Base-by-base conservation (phyloP, 208 protist genomes). In the Acanthamoeba lenticulata region DNA sequence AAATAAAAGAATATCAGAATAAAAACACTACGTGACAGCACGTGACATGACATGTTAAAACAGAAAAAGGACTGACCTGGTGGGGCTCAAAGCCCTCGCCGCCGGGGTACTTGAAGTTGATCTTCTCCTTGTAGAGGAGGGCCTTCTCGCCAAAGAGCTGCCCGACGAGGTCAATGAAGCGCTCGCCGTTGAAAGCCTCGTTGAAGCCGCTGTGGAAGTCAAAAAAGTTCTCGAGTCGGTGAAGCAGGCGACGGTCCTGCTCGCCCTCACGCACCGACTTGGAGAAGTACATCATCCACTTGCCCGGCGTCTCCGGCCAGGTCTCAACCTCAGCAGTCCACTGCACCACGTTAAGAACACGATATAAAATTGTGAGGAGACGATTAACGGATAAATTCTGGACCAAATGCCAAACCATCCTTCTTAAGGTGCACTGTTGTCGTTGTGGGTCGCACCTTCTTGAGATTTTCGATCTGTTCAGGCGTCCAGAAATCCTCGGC, bases 101-200 rank as follows among this genome's bases (percentile, higher is more conserved):
- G n/a, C 86, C 86, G 29, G 94, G 93, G 65, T 94, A 88, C 88
- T 95, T 95, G 67, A 94, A 95, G 94, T 95, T 95, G 77, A 95
- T 94, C 86, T 95, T 95, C 69, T 95, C 94, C 55, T 95, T 95
- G 94, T 94, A 95, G 40, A 95, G 94, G 45, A 94, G 34, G 36
- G 91, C 45, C 24, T n/a, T 49, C 69, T 74, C 86, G 47, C 77
- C 88, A n/a, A 93, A 93, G 67, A 93, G 88, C 67, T 93, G 88
- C 32, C 57, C 24, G 57, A 79, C 77, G 57, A 94, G 9, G 45
- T 42, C 17, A 13, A 72, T 38, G 38, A 94, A 65, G n/a, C 47
- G 49, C 21, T 44, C 42, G 27, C 38, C 36, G 57, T 94, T 65
- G 65, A 94, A 69, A 49, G 69, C 36, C 27, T 57, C 9, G 44